Evolutionary conservation across 106 monocot genomes (phyloP).

Genomic region (Posidonia australis): DNA sequence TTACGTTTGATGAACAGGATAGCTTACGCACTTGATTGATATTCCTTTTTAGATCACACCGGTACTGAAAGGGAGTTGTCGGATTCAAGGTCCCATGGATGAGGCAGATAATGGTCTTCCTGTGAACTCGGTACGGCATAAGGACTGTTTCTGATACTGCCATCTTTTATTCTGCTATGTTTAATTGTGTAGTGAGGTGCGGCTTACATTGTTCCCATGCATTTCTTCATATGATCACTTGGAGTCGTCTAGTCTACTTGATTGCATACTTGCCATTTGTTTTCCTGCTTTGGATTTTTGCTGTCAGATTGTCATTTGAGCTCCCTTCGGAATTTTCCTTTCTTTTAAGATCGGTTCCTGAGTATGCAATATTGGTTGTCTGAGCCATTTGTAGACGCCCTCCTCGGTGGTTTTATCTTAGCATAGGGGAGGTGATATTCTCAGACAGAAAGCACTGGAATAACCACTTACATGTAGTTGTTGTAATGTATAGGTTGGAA

Average conservation of each 20-base stretch:
- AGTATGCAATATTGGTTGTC: too few relatives aligned
- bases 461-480: too few relatives aligned
- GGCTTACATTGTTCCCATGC: background rate
- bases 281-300: background rate
- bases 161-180: background rate
- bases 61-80: constrained; percentile 32
- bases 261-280: background rate
- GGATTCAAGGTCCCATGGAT: constrained; percentile 34
- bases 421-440: too few relatives aligned
- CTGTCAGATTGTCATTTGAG: too few relatives aligned
- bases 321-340: too few relatives aligned
- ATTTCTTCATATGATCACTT: too few relatives aligned
- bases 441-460: too few relatives aligned
- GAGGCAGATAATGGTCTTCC: constrained; percentile 15
- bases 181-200: background rate
- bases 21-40: constrained; percentile 2
- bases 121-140: constrained; percentile 3
- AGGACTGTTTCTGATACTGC: background rate
- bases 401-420: too few relatives aligned
- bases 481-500: too few relatives aligned
- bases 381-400: too few relatives aligned
- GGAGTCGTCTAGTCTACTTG: background rate
- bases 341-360: too few relatives aligned
- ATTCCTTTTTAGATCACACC: constrained; percentile 35
- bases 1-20: background rate